phyloP scores from a whole-genome alignment of 1,284 basidiomycete species.

The Ustilago curta region DNA sequence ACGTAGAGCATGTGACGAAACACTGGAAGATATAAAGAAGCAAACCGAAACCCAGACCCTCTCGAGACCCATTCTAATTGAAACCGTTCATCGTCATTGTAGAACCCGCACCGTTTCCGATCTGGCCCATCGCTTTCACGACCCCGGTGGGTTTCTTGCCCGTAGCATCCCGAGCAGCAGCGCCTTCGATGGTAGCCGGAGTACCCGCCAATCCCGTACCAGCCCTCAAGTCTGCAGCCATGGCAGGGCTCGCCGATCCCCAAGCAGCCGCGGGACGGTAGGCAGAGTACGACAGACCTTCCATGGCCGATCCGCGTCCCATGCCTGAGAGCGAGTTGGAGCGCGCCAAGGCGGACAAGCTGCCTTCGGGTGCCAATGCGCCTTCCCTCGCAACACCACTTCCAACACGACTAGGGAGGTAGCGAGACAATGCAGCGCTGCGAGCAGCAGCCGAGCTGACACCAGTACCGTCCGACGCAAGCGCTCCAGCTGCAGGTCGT shows the following conservation, averaged over 20 bases:
- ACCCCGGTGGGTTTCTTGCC: background rate
- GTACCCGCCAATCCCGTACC: background rate
- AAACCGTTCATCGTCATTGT: constrained; percentile 27
- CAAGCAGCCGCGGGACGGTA: background rate
- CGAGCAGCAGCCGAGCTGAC: background rate
- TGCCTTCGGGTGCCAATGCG: background rate
- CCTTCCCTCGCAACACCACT: background rate
- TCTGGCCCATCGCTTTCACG: background rate
- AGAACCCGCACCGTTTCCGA: constrained; percentile 15
- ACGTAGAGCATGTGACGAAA: too few relatives aligned
- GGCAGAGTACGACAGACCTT: background rate
- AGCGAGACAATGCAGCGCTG: too few relatives aligned
- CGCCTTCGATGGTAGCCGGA: constrained; percentile 13
- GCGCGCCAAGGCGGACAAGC: too few relatives aligned
- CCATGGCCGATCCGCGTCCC: too few relatives aligned
- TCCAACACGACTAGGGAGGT: too few relatives aligned
- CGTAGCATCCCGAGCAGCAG: too few relatives aligned
- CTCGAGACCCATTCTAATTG: constrained; percentile 8
- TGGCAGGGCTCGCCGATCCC: constrained; percentile 14
- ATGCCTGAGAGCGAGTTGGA: too few relatives aligned
- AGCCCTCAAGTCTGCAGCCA: constrained; percentile 4
- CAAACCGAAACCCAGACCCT: too few relatives aligned
- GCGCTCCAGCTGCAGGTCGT: too few relatives aligned
- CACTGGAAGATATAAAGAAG: background rate
- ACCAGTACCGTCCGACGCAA: background rate